phyloP scores from a whole-genome alignment of 768 basidiomycete species.

The Lentinula raphanica region DNA sequence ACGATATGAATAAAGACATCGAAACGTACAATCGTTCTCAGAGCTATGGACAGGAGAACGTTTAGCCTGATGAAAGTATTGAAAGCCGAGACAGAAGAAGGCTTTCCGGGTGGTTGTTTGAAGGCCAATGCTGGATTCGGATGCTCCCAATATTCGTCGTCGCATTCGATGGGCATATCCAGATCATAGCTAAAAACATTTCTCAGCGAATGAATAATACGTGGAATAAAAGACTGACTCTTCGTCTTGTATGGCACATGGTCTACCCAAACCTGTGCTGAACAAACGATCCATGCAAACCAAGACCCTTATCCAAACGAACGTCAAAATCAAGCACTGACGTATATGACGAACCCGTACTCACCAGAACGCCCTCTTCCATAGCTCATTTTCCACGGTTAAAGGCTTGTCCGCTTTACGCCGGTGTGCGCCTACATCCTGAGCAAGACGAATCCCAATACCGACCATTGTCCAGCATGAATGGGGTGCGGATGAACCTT shows the following conservation, averaged over 20 bases:
- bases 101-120: constrained; percentile 43
- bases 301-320: constrained; percentile 5
- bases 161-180: constrained; percentile 44
- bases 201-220: not conserved
- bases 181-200: constrained; percentile 37
- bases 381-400: constrained; percentile 36
- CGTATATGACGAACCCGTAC: too few relatives aligned
- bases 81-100: constrained; percentile 33
- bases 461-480: constrained; percentile 31
- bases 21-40: constrained; percentile 37
- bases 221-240: constrained; percentile 32
- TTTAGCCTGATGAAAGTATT: constrained; percentile 37
- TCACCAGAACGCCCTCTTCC: constrained; percentile 11
- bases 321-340: too few relatives aligned
- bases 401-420: constrained; percentile 13
- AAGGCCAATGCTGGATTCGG: constrained; percentile 33
- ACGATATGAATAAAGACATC: too few relatives aligned
- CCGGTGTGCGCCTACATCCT: constrained; percentile 35
- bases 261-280: constrained; percentile 45
- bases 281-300: constrained; percentile 12
- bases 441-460: constrained; percentile 32
- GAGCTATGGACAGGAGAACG: constrained; percentile 40
- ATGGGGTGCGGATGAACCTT: constrained; percentile 44
- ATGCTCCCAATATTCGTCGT: constrained; percentile 45
- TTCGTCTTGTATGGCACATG: constrained; percentile 53